Conservation (phyloP, 2,329 filamentous ascomycete genomes). For the Calonectria montana region DNA sequence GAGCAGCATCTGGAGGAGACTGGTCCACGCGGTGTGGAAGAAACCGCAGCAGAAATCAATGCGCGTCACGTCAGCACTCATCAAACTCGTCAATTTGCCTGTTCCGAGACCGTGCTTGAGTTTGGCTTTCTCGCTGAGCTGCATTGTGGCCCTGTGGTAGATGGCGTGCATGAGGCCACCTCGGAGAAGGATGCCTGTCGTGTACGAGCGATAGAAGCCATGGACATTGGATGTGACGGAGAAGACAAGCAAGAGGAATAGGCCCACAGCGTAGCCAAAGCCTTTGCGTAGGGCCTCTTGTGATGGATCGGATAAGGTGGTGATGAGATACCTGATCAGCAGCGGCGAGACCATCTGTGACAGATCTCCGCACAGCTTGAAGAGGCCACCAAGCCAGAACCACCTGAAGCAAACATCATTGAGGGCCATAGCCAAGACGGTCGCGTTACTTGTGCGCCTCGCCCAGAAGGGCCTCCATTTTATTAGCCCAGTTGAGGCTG, state of each 20-base stretch:
- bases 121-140: not conserved
- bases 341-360: not conserved
- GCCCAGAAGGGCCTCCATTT: not conserved
- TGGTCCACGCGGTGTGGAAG: conserved; percentile 47
- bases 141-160: not conserved
- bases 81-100: conserved; percentile 45
- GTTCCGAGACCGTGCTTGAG: not conserved
- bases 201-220: conserved; percentile 39
- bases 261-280: conserved; percentile 30
- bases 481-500: not conserved
- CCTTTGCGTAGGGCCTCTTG: not conserved
- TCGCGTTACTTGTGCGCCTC: not conserved
- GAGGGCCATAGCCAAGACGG: not conserved
- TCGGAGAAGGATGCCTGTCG: conserved; percentile 34
- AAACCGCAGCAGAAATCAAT: conserved; percentile 47
- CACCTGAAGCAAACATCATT: not conserved
- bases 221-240: conserved; percentile 42
- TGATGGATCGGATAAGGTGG: not conserved
- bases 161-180: conserved; percentile 11
- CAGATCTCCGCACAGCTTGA: not conserved
- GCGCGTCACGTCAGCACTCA: conserved; percentile 47
- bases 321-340: not conserved
- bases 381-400: not conserved
- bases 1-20: conserved; percentile 44
- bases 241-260: conserved; percentile 39